Percentiles rank a stretch among this genome's conserved stretches.
Conservation (phyloP, 805 yeast genomes). For the Lachancea fermentati region DNA sequence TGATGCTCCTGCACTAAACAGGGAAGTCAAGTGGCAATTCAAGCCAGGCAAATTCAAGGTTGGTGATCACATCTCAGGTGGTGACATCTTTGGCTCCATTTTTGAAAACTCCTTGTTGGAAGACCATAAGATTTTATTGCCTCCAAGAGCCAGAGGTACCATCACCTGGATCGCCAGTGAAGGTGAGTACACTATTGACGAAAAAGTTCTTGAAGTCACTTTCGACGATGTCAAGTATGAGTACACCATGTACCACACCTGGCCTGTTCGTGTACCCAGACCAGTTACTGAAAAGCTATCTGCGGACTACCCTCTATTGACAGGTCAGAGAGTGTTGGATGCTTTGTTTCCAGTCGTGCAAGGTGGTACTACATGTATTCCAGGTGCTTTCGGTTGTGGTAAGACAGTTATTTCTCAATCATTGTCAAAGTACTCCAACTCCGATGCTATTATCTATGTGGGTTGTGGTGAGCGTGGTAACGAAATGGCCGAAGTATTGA, state of each 20-base stretch:
- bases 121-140: conserved; percentile 90
- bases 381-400: conserved; percentile 99
- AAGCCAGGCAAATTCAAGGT: conserved; percentile 67
- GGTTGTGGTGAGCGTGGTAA: conserved; percentile 97
- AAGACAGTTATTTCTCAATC: conserved; percentile 98
- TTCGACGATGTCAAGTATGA: conserved; percentile 78
- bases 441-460: conserved; percentile 92
- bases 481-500: conserved; percentile 98
- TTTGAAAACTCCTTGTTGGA: conserved; percentile 89
- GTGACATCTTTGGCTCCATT: conserved; percentile 92
- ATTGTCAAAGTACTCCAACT: conserved; percentile 92
- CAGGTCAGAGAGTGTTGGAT: conserved; percentile 98
- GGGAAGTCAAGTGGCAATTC: conserved; percentile 79
- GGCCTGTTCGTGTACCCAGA: conserved; percentile 99
- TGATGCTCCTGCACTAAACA: conserved; percentile 89
- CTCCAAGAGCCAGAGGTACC: conserved; percentile 99
- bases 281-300: conserved; percentile 92
- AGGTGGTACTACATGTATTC: conserved; percentile 99
- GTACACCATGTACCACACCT: conserved; percentile 94
- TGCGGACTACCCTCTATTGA: conserved; percentile 91
- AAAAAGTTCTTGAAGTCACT: conserved; percentile 86
- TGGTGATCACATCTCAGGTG: conserved; percentile 98
- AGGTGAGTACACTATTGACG: conserved; percentile 89
- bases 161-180: conserved; percentile 81
- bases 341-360: conserved; percentile 98